A percentile compares a stretch with the other conserved stretches of the same genome.
Conservation (phyloP, 805 yeast genomes). For the Saccharomycopsis babjevae region DNA sequence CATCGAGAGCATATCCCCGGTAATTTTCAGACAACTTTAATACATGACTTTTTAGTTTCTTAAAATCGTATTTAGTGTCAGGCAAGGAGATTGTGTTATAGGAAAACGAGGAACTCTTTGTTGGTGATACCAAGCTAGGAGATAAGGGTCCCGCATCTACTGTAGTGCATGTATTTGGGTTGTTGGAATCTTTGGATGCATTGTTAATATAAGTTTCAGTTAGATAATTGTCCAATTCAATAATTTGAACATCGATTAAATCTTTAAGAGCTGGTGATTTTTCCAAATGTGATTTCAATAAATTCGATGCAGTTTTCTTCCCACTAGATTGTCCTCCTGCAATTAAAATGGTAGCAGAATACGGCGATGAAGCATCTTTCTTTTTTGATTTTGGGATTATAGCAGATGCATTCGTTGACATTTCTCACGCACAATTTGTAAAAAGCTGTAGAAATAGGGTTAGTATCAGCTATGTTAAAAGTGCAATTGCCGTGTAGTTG, state of each 20-base stretch:
- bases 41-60: conserved; percentile 3
- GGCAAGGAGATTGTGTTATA: not conserved
- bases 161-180: not conserved
- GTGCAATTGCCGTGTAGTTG: too few species aligned
- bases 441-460: not conserved
- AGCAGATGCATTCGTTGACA: not conserved
- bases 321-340: conserved; percentile 19
- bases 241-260: conserved; percentile 5
- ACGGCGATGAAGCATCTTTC: not conserved
- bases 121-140: not conserved
- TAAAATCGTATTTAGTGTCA: conserved; percentile 8
- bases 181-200: not conserved
- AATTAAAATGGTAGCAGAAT: conserved; percentile 9
- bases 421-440: not conserved
- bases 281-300: conserved; percentile 2
- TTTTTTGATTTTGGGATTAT: not conserved
- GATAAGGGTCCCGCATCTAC: not conserved
- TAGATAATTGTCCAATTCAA: conserved; percentile 13
- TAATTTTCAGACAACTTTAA: not conserved
- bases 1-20: not conserved
- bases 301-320: conserved; percentile 10
- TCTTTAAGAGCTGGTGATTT: not conserved
- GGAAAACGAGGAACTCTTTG: not conserved
- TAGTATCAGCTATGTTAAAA: too few species aligned
- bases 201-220: not conserved